Evolutionary conservation across 805 yeast genomes (phyloP), one percentile per base, ranked within the genome.

Genomic region (Yarrowia deformans): DNA sequence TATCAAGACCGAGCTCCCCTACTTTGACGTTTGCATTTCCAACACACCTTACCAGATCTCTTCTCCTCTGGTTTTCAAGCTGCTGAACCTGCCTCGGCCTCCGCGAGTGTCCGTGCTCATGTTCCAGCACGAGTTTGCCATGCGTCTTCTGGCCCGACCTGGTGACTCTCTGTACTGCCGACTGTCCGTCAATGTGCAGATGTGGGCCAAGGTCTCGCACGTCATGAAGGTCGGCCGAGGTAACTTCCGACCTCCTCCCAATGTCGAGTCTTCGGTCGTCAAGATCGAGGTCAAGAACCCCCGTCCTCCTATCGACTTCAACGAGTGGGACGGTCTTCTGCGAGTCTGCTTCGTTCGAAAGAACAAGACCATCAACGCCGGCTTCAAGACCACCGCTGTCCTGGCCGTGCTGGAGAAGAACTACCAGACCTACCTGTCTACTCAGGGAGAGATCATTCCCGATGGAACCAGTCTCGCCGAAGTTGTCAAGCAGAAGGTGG

Each of bases 151-250:
- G 67, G 99, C 99, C 1, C 86, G 97, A 74, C 98, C 99, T 0
- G 99, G 99, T n/a, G 98, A 95, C 74, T 79, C 91, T 0, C 82
- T 95, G 48, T 95, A 94, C 81, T 93, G 97, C 79, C 86, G 99
- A 75, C 83, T 95, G 68, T 90, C 97, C 40, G 98, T 97, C 39
- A 95, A 95, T 76, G 98, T 95, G 1, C 99, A 95, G 77, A 94
- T 95, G 98, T 95, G 98, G 98, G 97, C 98, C n/a, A 91, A 91
- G 72, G 98, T 95, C 16, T 93, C 97, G 8, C 99, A 95, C 78
- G 91, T 95, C 68, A 95, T 95, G 99, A 95, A 95, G 79, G 99
- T 95, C 39, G 98, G 98, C 32, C 90, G 88, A 77, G 95, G 95
- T 77, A 95, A 95, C 77, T 95, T 95, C 83, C 85, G 97, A 74